Conservation (phyloP, 495 filamentous ascomycete species). For the Glonium stellatum region DNA sequence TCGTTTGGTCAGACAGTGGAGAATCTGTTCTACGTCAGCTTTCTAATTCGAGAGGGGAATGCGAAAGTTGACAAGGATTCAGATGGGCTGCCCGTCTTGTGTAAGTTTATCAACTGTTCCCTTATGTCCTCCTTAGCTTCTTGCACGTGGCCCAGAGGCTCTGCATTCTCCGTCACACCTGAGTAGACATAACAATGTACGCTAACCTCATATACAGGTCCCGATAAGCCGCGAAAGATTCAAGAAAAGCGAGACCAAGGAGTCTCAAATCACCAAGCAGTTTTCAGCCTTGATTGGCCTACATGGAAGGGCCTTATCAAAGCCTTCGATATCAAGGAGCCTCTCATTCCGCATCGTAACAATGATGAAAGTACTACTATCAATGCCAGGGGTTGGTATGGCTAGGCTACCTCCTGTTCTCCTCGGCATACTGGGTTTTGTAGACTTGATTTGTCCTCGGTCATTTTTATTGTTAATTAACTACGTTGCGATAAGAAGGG, state of each 20-base stretch:
- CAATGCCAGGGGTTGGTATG: conserved; percentile 70
- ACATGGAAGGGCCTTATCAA: conserved; percentile 72
- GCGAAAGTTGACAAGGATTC: conserved; percentile 59
- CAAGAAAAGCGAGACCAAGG: conserved; percentile 50
- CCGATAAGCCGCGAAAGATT: conserved; percentile 34
- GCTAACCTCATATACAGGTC: neutral
- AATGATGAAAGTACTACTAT: conserved; percentile 50
- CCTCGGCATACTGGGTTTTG: too few relatives aligned
- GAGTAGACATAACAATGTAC: neutral
- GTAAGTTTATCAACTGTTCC: conserved; percentile 46
- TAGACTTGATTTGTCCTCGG: too few relatives aligned
- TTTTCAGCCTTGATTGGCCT: conserved; percentile 75
- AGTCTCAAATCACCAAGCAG: conserved; percentile 57
- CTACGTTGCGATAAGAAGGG: too few relatives aligned
- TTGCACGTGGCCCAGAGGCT: neutral
- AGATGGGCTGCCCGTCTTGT: conserved; percentile 59
- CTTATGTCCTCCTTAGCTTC: neutral
- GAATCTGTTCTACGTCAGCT: conserved; percentile 95
- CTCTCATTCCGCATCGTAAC: conserved; percentile 78
- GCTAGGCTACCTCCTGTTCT: conserved; percentile 33
- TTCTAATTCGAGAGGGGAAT: conserved; percentile 81
- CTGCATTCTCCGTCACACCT: neutral
- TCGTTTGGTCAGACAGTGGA: conserved; percentile 95
- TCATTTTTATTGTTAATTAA: too few relatives aligned
- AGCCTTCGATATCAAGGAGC: conserved; percentile 63